These are phyloP conservation scores for Tetrahymena malaccensis DNA, from an alignment of 73 alveolate species.

Conservation along the genomic window DNA sequence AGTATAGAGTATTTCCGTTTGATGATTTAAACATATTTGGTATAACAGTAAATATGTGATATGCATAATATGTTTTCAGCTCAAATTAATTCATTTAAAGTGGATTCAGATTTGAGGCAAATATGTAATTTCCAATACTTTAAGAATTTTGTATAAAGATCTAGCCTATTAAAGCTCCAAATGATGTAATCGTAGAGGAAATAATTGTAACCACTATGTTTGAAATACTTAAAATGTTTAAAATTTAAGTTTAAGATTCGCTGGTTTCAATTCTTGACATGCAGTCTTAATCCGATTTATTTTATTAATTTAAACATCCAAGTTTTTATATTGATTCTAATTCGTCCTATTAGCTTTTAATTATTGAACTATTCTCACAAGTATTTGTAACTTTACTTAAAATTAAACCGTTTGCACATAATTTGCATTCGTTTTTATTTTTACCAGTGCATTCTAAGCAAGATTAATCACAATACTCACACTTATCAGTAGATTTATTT, in stretches of 20 bases:
- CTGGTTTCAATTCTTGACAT: not conserved
- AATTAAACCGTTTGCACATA: not conserved
- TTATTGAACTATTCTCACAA: not conserved
- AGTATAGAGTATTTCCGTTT: not conserved
- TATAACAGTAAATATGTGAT: not conserved
- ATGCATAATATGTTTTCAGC: not conserved
- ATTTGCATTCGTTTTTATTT: not conserved
- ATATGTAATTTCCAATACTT: not conserved
- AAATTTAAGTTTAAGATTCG: not conserved
- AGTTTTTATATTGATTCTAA: too few species aligned
- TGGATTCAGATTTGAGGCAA: not conserved
- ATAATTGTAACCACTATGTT: not conserved
- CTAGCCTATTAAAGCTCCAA: not conserved
- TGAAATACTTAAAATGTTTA: not conserved
- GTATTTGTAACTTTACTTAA: not conserved
- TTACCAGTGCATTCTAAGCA: not conserved
- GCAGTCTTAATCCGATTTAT: not conserved
- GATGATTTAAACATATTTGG: not conserved
- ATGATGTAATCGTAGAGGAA: not conserved
- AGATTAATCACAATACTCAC: not conserved
- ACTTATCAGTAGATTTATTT: not conserved
- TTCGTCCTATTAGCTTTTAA: not conserved
- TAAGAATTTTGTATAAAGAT: not conserved
- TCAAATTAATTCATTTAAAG: not conserved
- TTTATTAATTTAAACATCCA: not conserved